A percentile compares a stretch with the other conserved stretches of the same genome.
Evolutionary conservation across 495 filamentous ascomycete genomes (phyloP).

Genomic region (Halenospora varia): DNA sequence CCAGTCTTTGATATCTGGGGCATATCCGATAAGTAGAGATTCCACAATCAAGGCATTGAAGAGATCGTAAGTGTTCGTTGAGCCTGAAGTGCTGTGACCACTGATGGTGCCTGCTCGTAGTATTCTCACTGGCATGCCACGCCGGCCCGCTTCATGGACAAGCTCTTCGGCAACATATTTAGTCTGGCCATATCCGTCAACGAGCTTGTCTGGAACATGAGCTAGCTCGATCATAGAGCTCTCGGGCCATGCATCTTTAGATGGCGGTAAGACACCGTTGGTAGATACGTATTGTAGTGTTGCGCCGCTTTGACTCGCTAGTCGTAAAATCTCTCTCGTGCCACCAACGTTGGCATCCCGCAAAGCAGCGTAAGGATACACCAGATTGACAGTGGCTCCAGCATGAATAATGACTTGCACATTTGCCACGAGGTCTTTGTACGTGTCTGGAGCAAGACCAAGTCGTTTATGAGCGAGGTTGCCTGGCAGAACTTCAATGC

Average conservation of each 20-base stretch:
- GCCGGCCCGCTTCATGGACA: slow-evolving; percentile 54
- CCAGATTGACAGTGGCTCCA: slow-evolving; percentile 62
- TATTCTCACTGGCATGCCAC: slow-evolving; percentile 57
- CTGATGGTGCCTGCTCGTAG: slow-evolving; percentile 62
- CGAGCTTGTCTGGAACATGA: slow-evolving; percentile 54
- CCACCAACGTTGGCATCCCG: slow-evolving; percentile 55
- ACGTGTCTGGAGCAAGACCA: slow-evolving; percentile 51
- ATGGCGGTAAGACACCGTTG: slow-evolving; percentile 61
- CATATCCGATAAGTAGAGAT: slow-evolving; percentile 57
- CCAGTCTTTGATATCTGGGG: slow-evolving; percentile 62
- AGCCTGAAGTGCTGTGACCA: slow-evolving; percentile 57
- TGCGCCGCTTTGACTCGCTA: slow-evolving; percentile 54
- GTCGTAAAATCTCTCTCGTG: slow-evolving; percentile 59
- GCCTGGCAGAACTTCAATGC: slow-evolving; percentile 62
- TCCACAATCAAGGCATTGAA: slow-evolving; percentile 63
- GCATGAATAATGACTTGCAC: slow-evolving; percentile 63
- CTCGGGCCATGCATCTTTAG: slow-evolving; percentile 56
- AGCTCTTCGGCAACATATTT: slow-evolving; percentile 68
- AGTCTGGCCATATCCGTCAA: slow-evolving; percentile 61
- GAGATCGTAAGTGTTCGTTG: slow-evolving; percentile 66
- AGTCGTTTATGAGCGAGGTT: slow-evolving; percentile 56
- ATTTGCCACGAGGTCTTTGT: slow-evolving; percentile 50
- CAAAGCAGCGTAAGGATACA: slow-evolving; percentile 62
- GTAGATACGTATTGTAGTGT: slow-evolving; percentile 69
- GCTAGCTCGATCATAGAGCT: slow-evolving; percentile 51